These are phyloP conservation scores for Clonostachys solani DNA, from an alignment of 2,329 filamentous ascomycete species.

Conservation along the genomic window DNA sequence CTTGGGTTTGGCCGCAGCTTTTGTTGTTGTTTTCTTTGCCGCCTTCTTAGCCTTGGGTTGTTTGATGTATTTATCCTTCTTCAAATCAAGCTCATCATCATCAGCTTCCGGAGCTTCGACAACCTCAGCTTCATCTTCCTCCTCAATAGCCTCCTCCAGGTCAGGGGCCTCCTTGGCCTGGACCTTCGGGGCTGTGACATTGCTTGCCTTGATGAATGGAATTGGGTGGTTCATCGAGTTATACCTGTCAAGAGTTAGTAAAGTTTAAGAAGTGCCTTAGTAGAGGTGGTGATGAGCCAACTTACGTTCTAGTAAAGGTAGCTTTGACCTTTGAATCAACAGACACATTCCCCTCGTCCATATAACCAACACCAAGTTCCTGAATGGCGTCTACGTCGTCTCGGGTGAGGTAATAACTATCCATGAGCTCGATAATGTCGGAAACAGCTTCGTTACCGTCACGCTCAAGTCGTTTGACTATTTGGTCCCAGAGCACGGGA, in stretches of 20 bases:
- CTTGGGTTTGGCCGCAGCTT: constrained; percentile 34
- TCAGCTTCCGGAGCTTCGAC: constrained; percentile 47
- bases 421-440: constrained; percentile 91
- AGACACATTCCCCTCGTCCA: constrained; percentile 69
- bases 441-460: constrained; percentile 80
- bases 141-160: constrained; percentile 92
- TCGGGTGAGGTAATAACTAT: constrained; percentile 90
- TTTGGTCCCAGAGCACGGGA: constrained; percentile 78
- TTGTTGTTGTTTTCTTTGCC: constrained; percentile 37
- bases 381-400: constrained; percentile 88
- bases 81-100: constrained; percentile 77
- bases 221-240: constrained; percentile 83
- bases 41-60: constrained; percentile 66
- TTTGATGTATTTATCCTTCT: constrained; percentile 96
- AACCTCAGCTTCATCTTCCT: constrained; percentile 72
- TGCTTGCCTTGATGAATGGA: constrained; percentile 93
- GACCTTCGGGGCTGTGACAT: constrained; percentile 68
- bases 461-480: constrained; percentile 67
- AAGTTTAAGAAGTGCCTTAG: neutral
- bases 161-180: constrained; percentile 76
- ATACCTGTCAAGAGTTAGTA: constrained; percentile 51
- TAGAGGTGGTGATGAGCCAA: constrained; percentile 13
- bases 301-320: constrained; percentile 83
- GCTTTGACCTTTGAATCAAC: constrained; percentile 85
- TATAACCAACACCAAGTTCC: constrained; percentile 84